Conservation (phyloP, 345 rosid species). For the Geranium brycei region DNA sequence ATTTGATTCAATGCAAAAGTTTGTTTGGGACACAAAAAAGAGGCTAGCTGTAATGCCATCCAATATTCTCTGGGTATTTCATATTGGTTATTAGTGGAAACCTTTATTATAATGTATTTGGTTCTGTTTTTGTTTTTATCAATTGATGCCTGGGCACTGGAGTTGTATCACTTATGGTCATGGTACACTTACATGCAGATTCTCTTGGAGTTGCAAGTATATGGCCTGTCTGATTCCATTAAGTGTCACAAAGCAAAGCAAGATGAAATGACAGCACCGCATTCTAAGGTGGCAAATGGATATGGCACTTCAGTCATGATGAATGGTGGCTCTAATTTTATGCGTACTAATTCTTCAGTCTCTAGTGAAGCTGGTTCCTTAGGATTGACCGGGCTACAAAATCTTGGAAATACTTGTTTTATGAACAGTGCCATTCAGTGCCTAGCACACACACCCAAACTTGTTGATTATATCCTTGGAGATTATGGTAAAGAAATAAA, state of each 20-base stretch:
- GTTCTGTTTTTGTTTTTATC: constrained; percentile 1
- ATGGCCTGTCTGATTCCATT: constrained; percentile 86
- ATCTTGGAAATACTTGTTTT: constrained; percentile 97
- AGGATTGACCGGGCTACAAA: constrained; percentile 92
- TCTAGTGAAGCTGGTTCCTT: constrained; percentile 84
- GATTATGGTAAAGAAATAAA: constrained; percentile 83
- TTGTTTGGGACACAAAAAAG: neutral
- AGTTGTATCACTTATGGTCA: constrained; percentile 7
- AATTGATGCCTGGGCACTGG: constrained; percentile 10
- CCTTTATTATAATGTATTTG: neutral
- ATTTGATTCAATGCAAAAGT: neutral
- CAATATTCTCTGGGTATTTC: neutral
- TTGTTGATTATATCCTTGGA: constrained; percentile 87
- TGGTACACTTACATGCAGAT: constrained; percentile 33
- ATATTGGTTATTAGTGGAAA: neutral
- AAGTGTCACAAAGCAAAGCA: constrained; percentile 66
- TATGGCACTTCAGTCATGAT: constrained; percentile 18
- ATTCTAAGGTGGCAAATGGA: constrained; percentile 32
- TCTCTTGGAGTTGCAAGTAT: constrained; percentile 80
- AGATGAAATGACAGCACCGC: constrained; percentile 41
- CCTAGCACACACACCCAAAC: constrained; percentile 95
- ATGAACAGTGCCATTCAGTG: constrained; percentile 97
- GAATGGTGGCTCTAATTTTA: constrained; percentile 44
- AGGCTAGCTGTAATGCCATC: neutral
- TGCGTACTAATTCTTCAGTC: constrained; percentile 30